Conservation (phyloP, 306 rosid genomes). For the Senna siamea region DNA sequence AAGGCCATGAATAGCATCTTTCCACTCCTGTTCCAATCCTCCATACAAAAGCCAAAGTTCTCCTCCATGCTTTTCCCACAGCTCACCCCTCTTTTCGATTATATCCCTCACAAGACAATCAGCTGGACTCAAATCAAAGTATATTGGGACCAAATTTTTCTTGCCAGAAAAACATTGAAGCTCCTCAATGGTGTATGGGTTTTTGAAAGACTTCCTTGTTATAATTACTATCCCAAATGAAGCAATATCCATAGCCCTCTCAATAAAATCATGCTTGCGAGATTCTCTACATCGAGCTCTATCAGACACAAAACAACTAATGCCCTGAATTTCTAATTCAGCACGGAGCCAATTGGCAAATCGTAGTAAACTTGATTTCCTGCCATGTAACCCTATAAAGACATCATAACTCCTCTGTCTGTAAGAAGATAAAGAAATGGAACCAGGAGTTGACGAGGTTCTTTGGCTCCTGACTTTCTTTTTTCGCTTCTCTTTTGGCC, state of each 20-base stretch:
- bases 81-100: constrained; percentile 88
- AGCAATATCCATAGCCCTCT: constrained; percentile 89
- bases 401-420: constrained; percentile 82
- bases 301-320: constrained; percentile 81
- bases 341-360: constrained; percentile 89
- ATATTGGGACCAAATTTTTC: constrained; percentile 90
- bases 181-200: constrained; percentile 87
- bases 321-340: constrained; percentile 89
- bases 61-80: constrained; percentile 91
- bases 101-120: constrained; percentile 93
- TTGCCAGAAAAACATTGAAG: constrained; percentile 69
- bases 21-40: constrained; percentile 91
- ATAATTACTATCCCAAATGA: constrained; percentile 79
- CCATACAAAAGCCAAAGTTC: constrained; percentile 85
- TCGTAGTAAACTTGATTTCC: constrained; percentile 66
- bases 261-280: constrained; percentile 66
- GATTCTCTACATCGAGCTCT: constrained; percentile 73
- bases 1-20: constrained; percentile 76
- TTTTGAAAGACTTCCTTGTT: constrained; percentile 83
- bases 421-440: constrained; percentile 67
- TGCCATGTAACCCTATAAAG: constrained; percentile 81
- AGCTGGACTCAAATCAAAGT: constrained; percentile 77
- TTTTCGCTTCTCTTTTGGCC: constrained; percentile 58
- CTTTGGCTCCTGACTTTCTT: constrained; percentile 53
- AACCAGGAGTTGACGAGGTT: constrained; percentile 52